phyloP scores from a whole-genome alignment of 1,139 yeast genomes.

The Yamadazyma triangularis region DNA sequence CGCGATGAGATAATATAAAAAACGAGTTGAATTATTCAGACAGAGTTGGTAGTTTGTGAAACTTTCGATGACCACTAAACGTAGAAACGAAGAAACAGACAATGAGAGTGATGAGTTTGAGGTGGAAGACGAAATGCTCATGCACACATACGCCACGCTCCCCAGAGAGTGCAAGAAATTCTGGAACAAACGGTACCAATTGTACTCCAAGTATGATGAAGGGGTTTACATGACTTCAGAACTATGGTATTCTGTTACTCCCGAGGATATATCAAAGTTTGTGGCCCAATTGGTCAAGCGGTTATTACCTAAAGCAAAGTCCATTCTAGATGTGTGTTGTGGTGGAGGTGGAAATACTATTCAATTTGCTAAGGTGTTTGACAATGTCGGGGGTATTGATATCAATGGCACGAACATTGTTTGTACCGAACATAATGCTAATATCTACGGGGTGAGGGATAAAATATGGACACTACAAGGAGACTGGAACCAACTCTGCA shows the following conservation, averaged over 20 bases:
- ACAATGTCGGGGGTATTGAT: slow-evolving; percentile 64
- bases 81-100: no score
- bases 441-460: slow-evolving; percentile 57
- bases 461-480: slow-evolving; percentile 46
- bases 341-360: slow-evolving; percentile 97
- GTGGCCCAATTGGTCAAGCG: slow-evolving; percentile 51
- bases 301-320: slow-evolving; percentile 37
- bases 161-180: slow-evolving; percentile 46
- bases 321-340: slow-evolving; percentile 70
- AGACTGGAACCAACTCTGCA: slow-evolving; percentile 50
- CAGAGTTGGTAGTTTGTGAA: background rate
- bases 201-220: slow-evolving; percentile 60
- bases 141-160: slow-evolving; percentile 37
- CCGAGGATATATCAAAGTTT: slow-evolving; percentile 67
- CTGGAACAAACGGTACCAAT: slow-evolving; percentile 54
- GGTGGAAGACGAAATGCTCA: slow-evolving; percentile 28
- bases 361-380: slow-evolving; percentile 65
- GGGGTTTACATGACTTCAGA: slow-evolving; percentile 73
- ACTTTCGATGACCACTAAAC: no score
- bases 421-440: slow-evolving; percentile 71
- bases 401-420: slow-evolving; percentile 52
- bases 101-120: slow-evolving; percentile 18
- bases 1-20: no score
- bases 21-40: slow-evolving; percentile 1
- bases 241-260: slow-evolving; percentile 90